Conservation (phyloP, 345 rosid species). For the Arabidopsis suecica region DNA sequence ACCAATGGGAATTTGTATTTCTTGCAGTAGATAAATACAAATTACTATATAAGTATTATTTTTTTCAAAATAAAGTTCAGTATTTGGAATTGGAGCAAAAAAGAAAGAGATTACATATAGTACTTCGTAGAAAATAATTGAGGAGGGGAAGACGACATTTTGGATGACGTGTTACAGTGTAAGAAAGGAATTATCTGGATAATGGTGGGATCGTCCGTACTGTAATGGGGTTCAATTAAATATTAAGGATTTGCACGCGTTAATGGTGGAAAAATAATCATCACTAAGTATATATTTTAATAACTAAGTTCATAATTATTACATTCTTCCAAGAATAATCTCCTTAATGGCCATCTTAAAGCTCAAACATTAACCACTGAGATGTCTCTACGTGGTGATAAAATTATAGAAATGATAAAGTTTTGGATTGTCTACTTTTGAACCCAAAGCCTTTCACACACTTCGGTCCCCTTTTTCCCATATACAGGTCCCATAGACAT, state of each 20-base stretch:
- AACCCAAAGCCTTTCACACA: constrained; percentile 42
- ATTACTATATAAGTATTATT: not conserved
- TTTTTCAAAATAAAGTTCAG: too few relatives aligned
- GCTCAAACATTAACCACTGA: constrained; percentile 27
- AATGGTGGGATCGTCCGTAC: constrained; percentile 42
- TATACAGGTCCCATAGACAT: constrained; percentile 72
- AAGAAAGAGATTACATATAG: not conserved
- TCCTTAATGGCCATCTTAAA: constrained; percentile 35
- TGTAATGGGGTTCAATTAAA: constrained; percentile 36
- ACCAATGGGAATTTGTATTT: not conserved
- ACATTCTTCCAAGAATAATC: constrained; percentile 26
- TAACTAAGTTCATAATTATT: constrained; percentile 8
- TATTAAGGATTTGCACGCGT: constrained; percentile 44
- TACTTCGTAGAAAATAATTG: not conserved
- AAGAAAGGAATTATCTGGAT: constrained; percentile 21
- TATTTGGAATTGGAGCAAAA: too few relatives aligned
- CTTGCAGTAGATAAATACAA: not conserved
- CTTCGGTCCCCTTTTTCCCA: constrained; percentile 25
- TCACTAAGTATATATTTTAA: constrained; percentile 36
- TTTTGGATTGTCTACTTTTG: constrained; percentile 30
- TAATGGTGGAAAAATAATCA: constrained; percentile 34
- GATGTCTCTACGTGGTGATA: not conserved
- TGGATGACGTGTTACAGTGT: constrained; percentile 32
- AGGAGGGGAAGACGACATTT: not conserved
- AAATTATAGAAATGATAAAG: not conserved